Evolutionary conservation across 257 asterid genomes (phyloP).

Genomic region (Capsicum baccatum): DNA sequence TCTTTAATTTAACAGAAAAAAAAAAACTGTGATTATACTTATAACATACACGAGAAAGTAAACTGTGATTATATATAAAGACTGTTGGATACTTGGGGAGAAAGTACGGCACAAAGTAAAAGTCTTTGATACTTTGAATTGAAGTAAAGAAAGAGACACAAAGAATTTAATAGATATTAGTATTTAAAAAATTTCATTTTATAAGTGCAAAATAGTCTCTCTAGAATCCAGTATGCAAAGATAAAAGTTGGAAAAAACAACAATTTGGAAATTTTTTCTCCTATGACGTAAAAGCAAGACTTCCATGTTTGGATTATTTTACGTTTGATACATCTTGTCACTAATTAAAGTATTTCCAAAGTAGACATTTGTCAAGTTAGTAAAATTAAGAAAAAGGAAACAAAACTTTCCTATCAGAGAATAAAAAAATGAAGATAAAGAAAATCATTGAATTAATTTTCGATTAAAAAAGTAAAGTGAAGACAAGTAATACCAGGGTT

Average conservation of each 20-base stretch:
- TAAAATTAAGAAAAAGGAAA: constrained; percentile 4
- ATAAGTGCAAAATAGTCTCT: too few relatives aligned
- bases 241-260: not conserved
- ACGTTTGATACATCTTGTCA: not conserved
- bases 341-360: constrained; percentile 10
- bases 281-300: not conserved
- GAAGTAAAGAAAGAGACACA: constrained; percentile 10
- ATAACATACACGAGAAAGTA: not conserved
- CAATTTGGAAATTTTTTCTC: not conserved
- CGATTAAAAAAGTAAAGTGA: not conserved
- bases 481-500: not conserved
- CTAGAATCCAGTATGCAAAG: not conserved
- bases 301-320: not conserved
- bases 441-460: not conserved
- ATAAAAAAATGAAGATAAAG: not conserved
- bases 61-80: not conserved
- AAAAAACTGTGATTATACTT: not conserved
- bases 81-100: not conserved
- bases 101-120: not conserved
- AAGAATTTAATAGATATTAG: not conserved
- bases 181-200: too few relatives aligned
- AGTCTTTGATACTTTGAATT: not conserved
- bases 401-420: not conserved
- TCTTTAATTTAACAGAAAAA: not conserved
- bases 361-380: not conserved